These are phyloP conservation scores for Ophiostoma triangulosporum DNA, from an alignment of 2,329 filamentous ascomycete genomes.

Conservation along the genomic window DNA sequence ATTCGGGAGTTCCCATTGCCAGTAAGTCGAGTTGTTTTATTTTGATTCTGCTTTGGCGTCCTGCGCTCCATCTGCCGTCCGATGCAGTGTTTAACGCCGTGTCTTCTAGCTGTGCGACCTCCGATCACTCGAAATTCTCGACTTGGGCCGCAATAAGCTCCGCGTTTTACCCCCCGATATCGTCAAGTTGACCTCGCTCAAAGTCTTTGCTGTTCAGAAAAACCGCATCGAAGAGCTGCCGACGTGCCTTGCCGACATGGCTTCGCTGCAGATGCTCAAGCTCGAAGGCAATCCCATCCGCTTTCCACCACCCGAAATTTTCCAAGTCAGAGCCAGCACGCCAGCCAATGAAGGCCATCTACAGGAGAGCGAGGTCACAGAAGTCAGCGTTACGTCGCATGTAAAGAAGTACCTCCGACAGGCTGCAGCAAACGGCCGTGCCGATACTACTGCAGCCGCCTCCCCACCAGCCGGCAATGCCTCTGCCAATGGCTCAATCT, in stretches of 20 bases:
- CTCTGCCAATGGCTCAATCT: neutral
- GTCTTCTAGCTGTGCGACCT: slow-evolving; percentile 63
- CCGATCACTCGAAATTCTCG: slow-evolving; percentile 78
- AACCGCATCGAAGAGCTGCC: slow-evolving; percentile 80
- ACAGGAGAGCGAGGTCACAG: slow-evolving; percentile 51
- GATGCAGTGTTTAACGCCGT: slow-evolving; percentile 1
- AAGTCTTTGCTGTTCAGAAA: slow-evolving; percentile 76
- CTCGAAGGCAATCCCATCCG: slow-evolving; percentile 76
- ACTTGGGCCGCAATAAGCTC: slow-evolving; percentile 81
- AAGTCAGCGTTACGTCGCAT: slow-evolving; percentile 44
- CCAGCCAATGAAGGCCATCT: slow-evolving; percentile 40
- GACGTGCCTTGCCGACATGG: slow-evolving; percentile 76
- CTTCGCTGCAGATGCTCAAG: slow-evolving; percentile 76
- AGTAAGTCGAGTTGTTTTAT: slow-evolving; percentile 23
- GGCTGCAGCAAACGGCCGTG: slow-evolving; percentile 16
- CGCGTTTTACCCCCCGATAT: slow-evolving; percentile 66
- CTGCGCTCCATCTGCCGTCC: neutral
- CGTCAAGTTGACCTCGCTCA: slow-evolving; percentile 66
- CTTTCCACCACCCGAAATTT: slow-evolving; percentile 60
- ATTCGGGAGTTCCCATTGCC: slow-evolving; percentile 49
- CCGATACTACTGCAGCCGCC: neutral
- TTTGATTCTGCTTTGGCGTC: slow-evolving; percentile 2
- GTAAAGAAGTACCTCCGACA: slow-evolving; percentile 49
- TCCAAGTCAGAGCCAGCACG: slow-evolving; percentile 44
- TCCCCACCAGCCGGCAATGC: neutral